phyloP scores from a whole-genome alignment of 495 filamentous ascomycete species.

The Xylaria telfairii region DNA sequence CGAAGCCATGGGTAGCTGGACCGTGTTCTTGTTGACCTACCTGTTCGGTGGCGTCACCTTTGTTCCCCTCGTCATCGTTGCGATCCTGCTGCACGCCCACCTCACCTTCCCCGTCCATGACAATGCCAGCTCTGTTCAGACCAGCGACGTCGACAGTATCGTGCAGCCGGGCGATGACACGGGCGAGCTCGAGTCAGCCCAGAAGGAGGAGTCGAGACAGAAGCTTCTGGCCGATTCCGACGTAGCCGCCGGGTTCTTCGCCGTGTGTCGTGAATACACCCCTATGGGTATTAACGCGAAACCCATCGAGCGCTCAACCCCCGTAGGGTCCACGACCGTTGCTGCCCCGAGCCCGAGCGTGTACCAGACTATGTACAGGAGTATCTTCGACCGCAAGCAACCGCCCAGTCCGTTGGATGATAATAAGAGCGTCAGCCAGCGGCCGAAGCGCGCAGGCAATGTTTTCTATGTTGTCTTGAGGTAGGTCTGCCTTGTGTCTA shows the following conservation, averaged over 20 bases:
- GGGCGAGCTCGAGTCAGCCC: slow-evolving; percentile 51
- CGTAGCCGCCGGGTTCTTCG: slow-evolving; percentile 91
- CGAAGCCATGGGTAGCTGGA: slow-evolving; percentile 68
- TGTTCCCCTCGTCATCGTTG: slow-evolving; percentile 72
- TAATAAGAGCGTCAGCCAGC: slow-evolving; percentile 58
- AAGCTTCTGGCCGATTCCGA: slow-evolving; percentile 66
- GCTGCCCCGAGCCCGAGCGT: slow-evolving; percentile 85
- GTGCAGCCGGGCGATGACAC: slow-evolving; percentile 57
- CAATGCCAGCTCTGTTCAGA: slow-evolving; percentile 30
- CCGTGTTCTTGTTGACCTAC: slow-evolving; percentile 75
- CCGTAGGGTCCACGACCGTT: slow-evolving; percentile 69
- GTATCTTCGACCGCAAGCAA: slow-evolving; percentile 87
- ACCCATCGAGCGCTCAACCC: slow-evolving; percentile 86
- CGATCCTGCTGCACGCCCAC: slow-evolving; percentile 71
- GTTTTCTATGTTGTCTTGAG: slow-evolving; percentile 93
- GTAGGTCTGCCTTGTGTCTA: slow-evolving; percentile 52
- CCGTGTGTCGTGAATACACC: slow-evolving; percentile 90
- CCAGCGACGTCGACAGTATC: slow-evolving; percentile 46
- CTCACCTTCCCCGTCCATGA: slow-evolving; percentile 65
- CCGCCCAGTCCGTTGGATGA: slow-evolving; percentile 55
- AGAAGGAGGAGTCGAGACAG: slow-evolving; percentile 53
- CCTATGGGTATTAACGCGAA: slow-evolving; percentile 90
- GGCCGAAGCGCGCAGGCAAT: slow-evolving; percentile 76
- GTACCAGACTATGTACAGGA: slow-evolving; percentile 97
- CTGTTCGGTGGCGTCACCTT: slow-evolving; percentile 91